Conservation (phyloP, 805 yeast genomes). For the Yarrowia divulgata region DNA sequence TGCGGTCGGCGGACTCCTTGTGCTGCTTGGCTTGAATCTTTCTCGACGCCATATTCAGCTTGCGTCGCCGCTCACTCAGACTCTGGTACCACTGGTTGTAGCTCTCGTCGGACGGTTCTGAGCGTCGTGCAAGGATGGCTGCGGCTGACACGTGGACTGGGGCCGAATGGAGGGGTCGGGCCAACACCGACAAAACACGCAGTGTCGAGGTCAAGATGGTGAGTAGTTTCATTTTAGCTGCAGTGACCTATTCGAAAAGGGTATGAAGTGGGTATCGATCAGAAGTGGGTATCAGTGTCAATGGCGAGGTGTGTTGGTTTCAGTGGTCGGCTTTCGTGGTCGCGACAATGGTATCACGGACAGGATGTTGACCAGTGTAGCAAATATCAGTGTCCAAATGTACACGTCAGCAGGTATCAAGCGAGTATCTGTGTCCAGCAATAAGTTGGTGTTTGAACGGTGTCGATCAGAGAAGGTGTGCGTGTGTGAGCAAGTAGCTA, state of each 20-base stretch:
- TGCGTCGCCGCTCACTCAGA: conserved; percentile 21
- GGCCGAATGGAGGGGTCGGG: conserved; percentile 1
- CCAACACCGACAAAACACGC: neutral
- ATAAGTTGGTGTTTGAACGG: neutral
- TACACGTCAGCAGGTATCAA: conserved; percentile 2
- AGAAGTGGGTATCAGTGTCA: neutral
- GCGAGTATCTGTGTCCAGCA: conserved; percentile 1
- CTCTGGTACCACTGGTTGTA: conserved; percentile 37
- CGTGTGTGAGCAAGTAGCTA: neutral
- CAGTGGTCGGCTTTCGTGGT: neutral
- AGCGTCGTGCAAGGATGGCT: neutral
- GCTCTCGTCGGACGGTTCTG: conserved; percentile 6
- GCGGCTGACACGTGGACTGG: neutral
- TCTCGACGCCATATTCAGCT: conserved; percentile 56
- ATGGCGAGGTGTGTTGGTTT: too few species aligned
- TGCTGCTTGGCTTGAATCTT: conserved; percentile 70
- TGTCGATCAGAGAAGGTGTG: neutral
- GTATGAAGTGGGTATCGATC: neutral
- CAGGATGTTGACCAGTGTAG: neutral
- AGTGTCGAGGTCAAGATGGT: neutral
- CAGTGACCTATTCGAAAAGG: too few species aligned
- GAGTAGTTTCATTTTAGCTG: neutral
- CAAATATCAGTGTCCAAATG: neutral
- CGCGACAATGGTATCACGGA: neutral
- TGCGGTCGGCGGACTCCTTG: conserved; percentile 45